These are phyloP conservation scores for Venturiaceae sp. DNA, from an alignment of 2,329 filamentous ascomycete genomes.

Conservation along the genomic window DNA sequence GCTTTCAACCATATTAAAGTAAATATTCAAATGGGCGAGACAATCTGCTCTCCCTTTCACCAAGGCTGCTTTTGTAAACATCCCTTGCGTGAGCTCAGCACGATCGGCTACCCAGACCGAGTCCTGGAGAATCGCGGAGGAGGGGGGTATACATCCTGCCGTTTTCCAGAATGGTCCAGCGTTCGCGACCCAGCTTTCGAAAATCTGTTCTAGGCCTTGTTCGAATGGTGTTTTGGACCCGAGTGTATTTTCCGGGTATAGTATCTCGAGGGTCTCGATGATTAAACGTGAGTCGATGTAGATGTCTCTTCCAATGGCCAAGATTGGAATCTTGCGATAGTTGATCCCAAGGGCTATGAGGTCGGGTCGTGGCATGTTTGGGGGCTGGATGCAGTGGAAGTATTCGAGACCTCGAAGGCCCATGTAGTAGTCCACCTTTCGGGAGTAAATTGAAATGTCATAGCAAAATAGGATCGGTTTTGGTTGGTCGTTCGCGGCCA, in stretches of 20 bases:
- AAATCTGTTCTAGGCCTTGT: not conserved
- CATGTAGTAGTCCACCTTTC: not conserved
- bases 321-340: slow-evolving; percentile 7
- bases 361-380: slow-evolving; percentile 18
- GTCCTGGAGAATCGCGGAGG: not conserved
- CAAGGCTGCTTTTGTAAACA: not conserved
- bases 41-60: not conserved
- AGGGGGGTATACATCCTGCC: not conserved
- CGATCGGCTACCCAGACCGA: not conserved
- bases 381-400: not conserved
- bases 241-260: slow-evolving; percentile 1
- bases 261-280: not conserved
- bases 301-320: slow-evolving; percentile 9
- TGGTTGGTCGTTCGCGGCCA: not conserved
- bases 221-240: not conserved
- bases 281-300: slow-evolving; percentile 8
- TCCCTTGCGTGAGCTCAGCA: not conserved
- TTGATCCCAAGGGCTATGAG: slow-evolving; percentile 13
- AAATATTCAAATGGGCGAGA: not conserved
- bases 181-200: not conserved
- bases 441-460: not conserved
- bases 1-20: not conserved
- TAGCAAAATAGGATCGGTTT: slow-evolving; percentile 2
- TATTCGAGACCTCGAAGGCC: not conserved
- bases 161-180: not conserved